Percentiles rank a stretch among this genome's conserved stretches.
These are phyloP conservation scores for Aspergillus nanangensis DNA, from an alignment of 495 filamentous ascomycete genomes.

Conservation along the genomic window DNA sequence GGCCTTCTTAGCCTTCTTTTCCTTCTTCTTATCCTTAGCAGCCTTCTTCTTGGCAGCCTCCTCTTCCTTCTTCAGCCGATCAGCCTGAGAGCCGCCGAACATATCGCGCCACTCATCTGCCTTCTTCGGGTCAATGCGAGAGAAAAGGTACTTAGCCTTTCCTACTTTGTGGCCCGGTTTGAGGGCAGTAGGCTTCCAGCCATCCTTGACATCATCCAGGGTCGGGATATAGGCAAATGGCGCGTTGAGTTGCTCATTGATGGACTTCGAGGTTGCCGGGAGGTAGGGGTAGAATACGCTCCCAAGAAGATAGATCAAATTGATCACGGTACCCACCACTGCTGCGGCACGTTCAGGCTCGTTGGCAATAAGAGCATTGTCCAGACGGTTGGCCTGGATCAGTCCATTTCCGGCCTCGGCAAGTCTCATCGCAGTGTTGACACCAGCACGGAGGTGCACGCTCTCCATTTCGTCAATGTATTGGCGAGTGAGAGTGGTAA, in stretches of 20 bases:
- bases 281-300: conserved; percentile 77
- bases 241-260: conserved; percentile 67
- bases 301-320: conserved; percentile 76
- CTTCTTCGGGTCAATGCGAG: conserved; percentile 76
- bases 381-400: conserved; percentile 75
- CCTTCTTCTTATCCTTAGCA: conserved; percentile 22
- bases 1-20: conserved; percentile 15
- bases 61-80: conserved; percentile 62
- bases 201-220: conserved; percentile 36
- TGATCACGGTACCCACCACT: conserved; percentile 76
- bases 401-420: conserved; percentile 73
- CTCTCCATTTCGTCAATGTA: conserved; percentile 71
- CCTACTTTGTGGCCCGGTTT: conserved; percentile 76
- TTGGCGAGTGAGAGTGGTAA: conserved; percentile 57
- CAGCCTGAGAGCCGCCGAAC: conserved; percentile 73
- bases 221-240: conserved; percentile 61
- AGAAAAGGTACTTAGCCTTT: conserved; percentile 78
- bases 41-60: conserved; percentile 41
- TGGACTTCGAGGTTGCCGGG: conserved; percentile 70
- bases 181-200: conserved; percentile 57
- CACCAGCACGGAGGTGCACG: conserved; percentile 70
- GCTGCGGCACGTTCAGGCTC: conserved; percentile 69
- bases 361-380: conserved; percentile 71
- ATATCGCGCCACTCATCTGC: conserved; percentile 74
- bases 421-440: conserved; percentile 66